phyloP scores from a whole-genome alignment of 352 stramenopile species.

The Phytophthora quininea region DNA sequence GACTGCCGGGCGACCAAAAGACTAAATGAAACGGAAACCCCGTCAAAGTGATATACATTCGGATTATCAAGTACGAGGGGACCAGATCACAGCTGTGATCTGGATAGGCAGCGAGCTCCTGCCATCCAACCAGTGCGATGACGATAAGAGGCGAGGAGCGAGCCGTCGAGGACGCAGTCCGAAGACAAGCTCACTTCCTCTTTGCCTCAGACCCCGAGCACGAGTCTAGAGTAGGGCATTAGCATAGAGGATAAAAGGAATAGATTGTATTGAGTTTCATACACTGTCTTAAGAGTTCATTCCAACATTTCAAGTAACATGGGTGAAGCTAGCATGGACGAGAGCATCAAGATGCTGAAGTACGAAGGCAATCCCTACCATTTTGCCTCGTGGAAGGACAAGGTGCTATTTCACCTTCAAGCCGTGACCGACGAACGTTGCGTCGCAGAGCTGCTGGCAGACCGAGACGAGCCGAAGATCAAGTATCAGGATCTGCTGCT shows the following conservation, averaged over 20 bases:
- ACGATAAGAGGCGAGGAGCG: no score
- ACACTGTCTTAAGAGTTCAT: background rate
- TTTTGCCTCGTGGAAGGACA: background rate
- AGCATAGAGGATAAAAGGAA: no score
- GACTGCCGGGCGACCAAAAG: no score
- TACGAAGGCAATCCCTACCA: background rate
- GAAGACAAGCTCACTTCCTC: no score
- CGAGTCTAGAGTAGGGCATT: background rate
- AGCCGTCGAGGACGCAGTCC: no score
- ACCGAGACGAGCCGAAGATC: no score
- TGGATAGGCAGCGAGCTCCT: background rate
- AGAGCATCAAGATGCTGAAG: background rate
- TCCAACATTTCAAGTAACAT: constrained; percentile 17
- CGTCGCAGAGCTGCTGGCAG: background rate
- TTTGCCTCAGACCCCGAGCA: background rate
- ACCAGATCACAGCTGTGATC: no score
- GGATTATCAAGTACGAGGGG: no score
- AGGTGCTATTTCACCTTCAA: background rate
- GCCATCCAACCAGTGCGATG: no score
- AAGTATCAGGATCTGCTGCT: background rate
- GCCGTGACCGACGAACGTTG: background rate
- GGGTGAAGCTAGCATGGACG: background rate
- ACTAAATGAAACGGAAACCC: no score
- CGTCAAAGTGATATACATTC: no score
- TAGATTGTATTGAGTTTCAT: background rate